phyloP scores from a whole-genome alignment of 441 rosid species.

The Gossypium aridum region DNA sequence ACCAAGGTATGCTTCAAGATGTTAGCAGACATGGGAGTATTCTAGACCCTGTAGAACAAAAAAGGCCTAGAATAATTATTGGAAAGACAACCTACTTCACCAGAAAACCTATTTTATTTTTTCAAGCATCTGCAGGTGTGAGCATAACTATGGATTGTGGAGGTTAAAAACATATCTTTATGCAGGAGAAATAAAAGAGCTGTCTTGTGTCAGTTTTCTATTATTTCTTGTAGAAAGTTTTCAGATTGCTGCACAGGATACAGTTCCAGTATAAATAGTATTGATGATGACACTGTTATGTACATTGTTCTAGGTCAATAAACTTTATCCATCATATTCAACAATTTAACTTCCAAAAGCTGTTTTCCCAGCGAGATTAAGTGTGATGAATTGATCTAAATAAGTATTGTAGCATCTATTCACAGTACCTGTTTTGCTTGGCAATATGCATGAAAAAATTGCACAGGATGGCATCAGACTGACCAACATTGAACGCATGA shows the following conservation, averaged over 20 bases:
- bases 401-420: neutral
- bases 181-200: neutral
- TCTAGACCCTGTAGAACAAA: neutral
- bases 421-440: neutral
- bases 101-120: neutral
- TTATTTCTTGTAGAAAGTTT: neutral
- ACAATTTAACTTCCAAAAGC: neutral
- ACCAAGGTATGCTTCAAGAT: neutral
- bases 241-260: neutral
- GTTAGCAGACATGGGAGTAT: neutral
- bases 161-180: neutral
- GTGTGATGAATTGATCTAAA: neutral
- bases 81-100: neutral
- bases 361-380: neutral
- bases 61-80: neutral
- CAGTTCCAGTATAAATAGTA: neutral
- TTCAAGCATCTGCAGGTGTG: neutral
- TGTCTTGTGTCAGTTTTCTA: neutral
- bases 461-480: neutral
- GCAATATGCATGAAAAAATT: neutral
- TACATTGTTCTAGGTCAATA: neutral
- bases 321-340: neutral
- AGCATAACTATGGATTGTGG: neutral
- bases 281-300: constrained; percentile 2
- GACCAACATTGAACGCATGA: neutral